phyloP scores from a whole-genome alignment of 225 moss, liverwort and hornwort genomes.

The Marchantia polymorpha region DNA sequence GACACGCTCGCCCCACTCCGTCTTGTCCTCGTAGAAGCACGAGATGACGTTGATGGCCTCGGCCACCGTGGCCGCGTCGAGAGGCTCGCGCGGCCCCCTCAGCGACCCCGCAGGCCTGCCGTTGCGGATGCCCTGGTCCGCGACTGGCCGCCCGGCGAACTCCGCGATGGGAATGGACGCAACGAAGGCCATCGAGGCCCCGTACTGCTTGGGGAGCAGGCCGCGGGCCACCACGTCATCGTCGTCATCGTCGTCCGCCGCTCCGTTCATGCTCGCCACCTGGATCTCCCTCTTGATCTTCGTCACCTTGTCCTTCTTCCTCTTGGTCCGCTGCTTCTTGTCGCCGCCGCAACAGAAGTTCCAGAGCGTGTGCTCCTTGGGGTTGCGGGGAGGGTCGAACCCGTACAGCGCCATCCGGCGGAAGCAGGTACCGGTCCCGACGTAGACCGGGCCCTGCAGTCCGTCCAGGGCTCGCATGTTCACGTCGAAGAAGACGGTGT shows the following conservation, averaged over 20 bases:
- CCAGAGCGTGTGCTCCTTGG: constrained; percentile 62
- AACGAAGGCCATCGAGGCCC: constrained; percentile 58
- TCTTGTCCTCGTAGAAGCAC: constrained; percentile 90
- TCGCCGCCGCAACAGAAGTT: constrained; percentile 47
- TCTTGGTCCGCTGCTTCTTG: constrained; percentile 37
- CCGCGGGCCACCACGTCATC: constrained; percentile 51
- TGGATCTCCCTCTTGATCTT: constrained; percentile 49
- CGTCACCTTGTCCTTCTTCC: constrained; percentile 27
- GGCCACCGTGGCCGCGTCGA: constrained; percentile 74
- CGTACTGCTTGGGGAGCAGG: constrained; percentile 75
- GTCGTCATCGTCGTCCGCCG: constrained; percentile 52
- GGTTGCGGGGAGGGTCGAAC: constrained; percentile 70
- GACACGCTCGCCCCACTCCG: constrained; percentile 84
- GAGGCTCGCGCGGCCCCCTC: constrained; percentile 67
- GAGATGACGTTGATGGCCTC: constrained; percentile 89
- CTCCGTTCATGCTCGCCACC: constrained; percentile 44
- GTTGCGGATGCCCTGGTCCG: constrained; percentile 62
- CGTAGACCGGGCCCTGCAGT: constrained; percentile 84
- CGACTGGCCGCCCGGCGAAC: constrained; percentile 69
- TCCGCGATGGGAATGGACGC: constrained; percentile 72
- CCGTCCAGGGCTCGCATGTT: constrained; percentile 92
- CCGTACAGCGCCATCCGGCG: constrained; percentile 77
- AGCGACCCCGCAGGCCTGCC: constrained; percentile 73
- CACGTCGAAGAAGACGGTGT: constrained; percentile 94
- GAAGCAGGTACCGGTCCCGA: constrained; percentile 83